Base-by-base conservation (phyloP, 768 basidiomycete species). In the Rhizopogon vesiculosus region DNA sequence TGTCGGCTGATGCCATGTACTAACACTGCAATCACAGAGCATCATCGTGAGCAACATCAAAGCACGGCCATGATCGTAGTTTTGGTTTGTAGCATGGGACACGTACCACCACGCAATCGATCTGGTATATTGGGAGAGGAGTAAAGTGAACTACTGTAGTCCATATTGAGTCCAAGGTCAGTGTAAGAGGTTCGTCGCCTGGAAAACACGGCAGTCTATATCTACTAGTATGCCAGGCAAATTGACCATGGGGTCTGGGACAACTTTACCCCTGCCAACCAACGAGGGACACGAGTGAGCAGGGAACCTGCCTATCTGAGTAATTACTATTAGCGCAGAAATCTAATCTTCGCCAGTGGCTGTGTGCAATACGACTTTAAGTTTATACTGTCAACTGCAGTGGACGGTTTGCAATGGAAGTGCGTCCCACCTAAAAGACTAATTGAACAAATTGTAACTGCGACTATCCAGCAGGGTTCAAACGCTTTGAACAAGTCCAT, bases 401-500 rank as follows among this genome's bases (percentile, higher is more conserved):
- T 31, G 31, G 31, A 8, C 31, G 31, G 31, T 31, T 28, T 28
- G 25, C 4, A 35, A 55, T 55, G 54, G 54, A 55, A n/a, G 54
- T 55, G 28, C 54, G 54, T 39, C 19, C 10, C 39, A 35, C n/a
- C 16, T 38, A 12, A 35, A 9, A 16, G 13, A 31, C 9, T 40
- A 9, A 39, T n/a, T 53, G 39, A 55, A 31, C 46, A 46, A 9
- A 56, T 56, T 49, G 56, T 61, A 50, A 67, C 53, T 41, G 15
- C 69, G 61, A 71, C 68, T 67, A 68, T 66, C 67, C 74, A 86
- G 85, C 66, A 90, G 87, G 84, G 81, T 53, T 78, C 86, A 56
- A 91, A 91, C 73, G 69, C 80, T 16, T 75, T 92, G 62, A 92
- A 92, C 70, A 76, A 78, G 54, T 88, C 87, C 22, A 88, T 90